These are phyloP conservation scores for Butyriboletus appendiculatus DNA, from an alignment of 1,284 basidiomycete species.

Conservation along the genomic window DNA sequence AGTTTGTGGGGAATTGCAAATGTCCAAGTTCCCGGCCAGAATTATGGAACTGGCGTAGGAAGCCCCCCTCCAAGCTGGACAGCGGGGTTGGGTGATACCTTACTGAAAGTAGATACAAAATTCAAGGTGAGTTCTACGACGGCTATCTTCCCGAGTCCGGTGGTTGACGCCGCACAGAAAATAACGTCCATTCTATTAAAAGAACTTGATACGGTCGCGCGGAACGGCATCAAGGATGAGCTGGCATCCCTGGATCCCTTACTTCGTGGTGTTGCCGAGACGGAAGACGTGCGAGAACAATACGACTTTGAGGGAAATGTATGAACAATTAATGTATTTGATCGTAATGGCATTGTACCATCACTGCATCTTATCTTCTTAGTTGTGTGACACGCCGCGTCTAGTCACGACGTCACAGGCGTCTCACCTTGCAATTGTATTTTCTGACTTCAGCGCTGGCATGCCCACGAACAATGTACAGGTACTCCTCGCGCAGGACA, in stretches of 20 bases:
- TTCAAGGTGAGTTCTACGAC: conserved; percentile 61
- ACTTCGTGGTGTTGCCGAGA: conserved; percentile 54
- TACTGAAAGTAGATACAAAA: conserved; percentile 78
- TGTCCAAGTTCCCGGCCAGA: conserved; percentile 35
- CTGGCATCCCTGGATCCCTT: conserved; percentile 77
- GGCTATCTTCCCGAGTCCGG: not conserved
- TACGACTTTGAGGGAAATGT: conserved; percentile 55
- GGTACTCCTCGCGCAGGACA: conserved; percentile 37
- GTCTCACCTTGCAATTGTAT: not conserved
- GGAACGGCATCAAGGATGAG: conserved; percentile 79
- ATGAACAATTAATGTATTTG: conserved; percentile 22
- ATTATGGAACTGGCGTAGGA: conserved; percentile 36
- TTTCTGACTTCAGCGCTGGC: not conserved
- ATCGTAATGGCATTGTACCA: conserved; percentile 29
- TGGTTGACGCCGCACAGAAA: conserved; percentile 54
- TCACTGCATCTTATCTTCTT: conserved; percentile 16
- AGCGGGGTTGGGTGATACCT: conserved; percentile 63
- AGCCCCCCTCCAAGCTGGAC: conserved; percentile 64
- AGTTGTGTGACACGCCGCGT: conserved; percentile 25
- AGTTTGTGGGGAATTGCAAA: conserved; percentile 75
- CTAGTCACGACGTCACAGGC: conserved; percentile 31
- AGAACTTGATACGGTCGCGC: conserved; percentile 79
- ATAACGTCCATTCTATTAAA: conserved; percentile 73
- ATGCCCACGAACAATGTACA: conserved; percentile 34
- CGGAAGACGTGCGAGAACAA: conserved; percentile 41